Evolutionary conservation across 305 asterid genomes (phyloP).

Genomic region (Solanum hybrid): DNA sequence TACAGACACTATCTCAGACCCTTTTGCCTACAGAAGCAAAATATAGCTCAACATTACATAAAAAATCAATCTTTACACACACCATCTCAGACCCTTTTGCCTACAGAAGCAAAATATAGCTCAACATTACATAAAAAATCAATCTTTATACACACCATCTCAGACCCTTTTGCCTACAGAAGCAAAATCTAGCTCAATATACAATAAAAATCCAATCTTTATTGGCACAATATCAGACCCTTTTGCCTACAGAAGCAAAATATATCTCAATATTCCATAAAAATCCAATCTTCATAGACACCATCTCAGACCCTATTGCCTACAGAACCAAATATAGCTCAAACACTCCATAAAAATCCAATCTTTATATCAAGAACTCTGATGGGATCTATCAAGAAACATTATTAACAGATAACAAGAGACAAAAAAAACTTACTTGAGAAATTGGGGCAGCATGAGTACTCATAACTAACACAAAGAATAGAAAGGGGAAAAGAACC

Average conservation of each 20-base stretch:
- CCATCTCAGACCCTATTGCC: background rate
- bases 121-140: background rate
- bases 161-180: background rate
- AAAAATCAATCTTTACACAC: conserved; percentile 13
- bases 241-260: background rate
- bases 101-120: conserved; percentile 8
- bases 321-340: background rate
- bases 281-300: background rate
- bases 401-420: background rate
- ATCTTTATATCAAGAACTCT: conserved; percentile 17
- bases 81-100: conserved; percentile 26
- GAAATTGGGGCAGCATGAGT: conserved; percentile 4
- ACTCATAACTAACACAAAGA: conserved; percentile 15
- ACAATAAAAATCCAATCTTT: background rate
- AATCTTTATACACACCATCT: background rate
- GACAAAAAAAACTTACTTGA: conserved; percentile 15
- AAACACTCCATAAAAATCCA: background rate
- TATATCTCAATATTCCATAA: background rate
- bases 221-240: background rate
- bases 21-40: background rate
- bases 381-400: background rate
- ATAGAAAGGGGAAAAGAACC: conserved; percentile 22
- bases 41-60: background rate
- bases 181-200: background rate
- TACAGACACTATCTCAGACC: background rate